Conservation (phyloP, 1,284 basidiomycete species). For the Ganoderma lingzhi region DNA sequence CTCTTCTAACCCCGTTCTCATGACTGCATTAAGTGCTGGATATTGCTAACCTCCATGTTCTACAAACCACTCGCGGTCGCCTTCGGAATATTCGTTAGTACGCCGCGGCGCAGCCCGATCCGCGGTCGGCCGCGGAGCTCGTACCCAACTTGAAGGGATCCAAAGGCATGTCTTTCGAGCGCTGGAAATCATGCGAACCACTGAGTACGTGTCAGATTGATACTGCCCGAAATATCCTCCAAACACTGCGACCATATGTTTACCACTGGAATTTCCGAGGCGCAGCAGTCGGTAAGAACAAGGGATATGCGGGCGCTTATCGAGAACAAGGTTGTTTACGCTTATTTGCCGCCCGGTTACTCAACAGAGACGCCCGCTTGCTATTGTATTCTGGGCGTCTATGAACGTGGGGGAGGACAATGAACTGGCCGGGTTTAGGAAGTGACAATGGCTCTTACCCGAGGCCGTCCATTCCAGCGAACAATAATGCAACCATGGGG, state of each 20-base stretch:
- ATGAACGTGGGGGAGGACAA: conserved; percentile 27
- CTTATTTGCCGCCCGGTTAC: conserved; percentile 2
- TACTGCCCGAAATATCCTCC: background rate
- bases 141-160: no score
- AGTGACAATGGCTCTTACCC: conserved; percentile 31
- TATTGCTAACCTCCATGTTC: background rate
- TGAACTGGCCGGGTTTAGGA: conserved; percentile 22
- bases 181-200: background rate
- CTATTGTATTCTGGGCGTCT: conserved; percentile 19
- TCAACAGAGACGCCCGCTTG: conserved; percentile 13
- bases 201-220: background rate
- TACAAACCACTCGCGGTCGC: no score
- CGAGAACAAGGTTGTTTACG: conserved; percentile 1
- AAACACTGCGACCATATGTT: background rate
- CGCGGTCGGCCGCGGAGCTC: no score
- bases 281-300: background rate
- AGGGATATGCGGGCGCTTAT: background rate
- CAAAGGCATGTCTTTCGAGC: background rate
- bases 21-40: background rate
- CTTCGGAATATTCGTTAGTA: no score
- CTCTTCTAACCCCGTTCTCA: background rate
- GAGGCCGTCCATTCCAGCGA: conserved; percentile 25
- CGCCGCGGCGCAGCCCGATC: no score
- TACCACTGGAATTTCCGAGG: background rate
- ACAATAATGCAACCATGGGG: conserved; percentile 40